Percentiles rank a stretch among this genome's conserved stretches.
Conservation (phyloP, 192 early-diverging fungal species). For the Entomortierella parvispora region DNA sequence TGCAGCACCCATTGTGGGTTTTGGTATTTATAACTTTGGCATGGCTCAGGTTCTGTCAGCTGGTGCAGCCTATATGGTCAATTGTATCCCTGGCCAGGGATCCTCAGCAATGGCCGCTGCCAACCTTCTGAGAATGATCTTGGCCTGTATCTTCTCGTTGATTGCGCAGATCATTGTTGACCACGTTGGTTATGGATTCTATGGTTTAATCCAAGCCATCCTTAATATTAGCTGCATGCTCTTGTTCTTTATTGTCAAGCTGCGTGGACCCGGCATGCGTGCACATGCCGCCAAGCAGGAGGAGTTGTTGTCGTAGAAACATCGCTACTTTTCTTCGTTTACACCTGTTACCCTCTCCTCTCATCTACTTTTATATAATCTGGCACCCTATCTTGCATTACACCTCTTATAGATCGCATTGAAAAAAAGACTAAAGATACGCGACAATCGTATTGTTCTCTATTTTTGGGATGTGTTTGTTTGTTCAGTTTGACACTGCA, state of each 20-base stretch:
- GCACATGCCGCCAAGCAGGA: constrained; percentile 35
- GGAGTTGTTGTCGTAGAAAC: too few species aligned
- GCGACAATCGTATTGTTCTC: too few species aligned
- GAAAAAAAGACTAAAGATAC: too few species aligned
- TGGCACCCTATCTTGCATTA: too few species aligned
- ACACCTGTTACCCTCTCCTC: too few species aligned
- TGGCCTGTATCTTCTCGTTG: constrained; percentile 54
- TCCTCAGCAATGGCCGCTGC: constrained; percentile 57
- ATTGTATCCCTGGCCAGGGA: constrained; percentile 56
- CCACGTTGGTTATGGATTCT: constrained; percentile 50
- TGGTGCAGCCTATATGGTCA: constrained; percentile 57
- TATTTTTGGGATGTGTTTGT: too few species aligned
- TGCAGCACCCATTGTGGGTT: constrained; percentile 54
- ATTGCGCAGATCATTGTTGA: constrained; percentile 54
- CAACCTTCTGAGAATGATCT: constrained; percentile 54
- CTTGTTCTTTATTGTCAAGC: constrained; percentile 50
- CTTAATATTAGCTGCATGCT: constrained; percentile 48
- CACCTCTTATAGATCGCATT: too few species aligned
- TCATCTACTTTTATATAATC: too few species aligned
- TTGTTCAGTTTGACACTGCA: too few species aligned
- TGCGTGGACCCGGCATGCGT: constrained; percentile 52
- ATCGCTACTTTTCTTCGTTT: too few species aligned
- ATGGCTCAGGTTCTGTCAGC: constrained; percentile 55
- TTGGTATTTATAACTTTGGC: constrained; percentile 58
- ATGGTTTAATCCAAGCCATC: constrained; percentile 52